Conservation (phyloP, 768 basidiomycete genomes). For the Termitomyces sp. region DNA sequence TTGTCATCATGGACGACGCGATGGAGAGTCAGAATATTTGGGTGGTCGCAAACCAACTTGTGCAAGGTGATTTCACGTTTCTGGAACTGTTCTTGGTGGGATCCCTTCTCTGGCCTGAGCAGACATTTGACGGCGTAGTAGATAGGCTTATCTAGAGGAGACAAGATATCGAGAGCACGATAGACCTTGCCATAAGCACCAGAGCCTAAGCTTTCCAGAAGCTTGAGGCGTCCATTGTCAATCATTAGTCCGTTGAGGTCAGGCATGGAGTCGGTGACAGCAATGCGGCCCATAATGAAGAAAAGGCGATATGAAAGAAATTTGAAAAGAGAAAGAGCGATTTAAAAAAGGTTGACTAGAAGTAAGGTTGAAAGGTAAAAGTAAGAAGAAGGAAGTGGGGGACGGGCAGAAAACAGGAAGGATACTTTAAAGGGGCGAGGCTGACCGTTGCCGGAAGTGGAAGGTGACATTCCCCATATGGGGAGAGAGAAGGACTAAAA, state of each 20-base stretch:
- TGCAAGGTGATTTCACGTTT: conserved; percentile 65
- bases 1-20: conserved; percentile 54
- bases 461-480: conserved; percentile 3
- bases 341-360: conserved; percentile 11
- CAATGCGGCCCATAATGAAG: conserved; percentile 34
- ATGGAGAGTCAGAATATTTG: conserved; percentile 67
- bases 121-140: conserved; percentile 78
- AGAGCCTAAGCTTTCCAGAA: conserved; percentile 60
- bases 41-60: conserved; percentile 44
- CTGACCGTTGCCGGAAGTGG: conserved; percentile 8
- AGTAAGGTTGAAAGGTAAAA: conserved; percentile 8
- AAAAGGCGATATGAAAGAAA: conserved; percentile 15
- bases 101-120: conserved; percentile 48
- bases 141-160: conserved; percentile 28
- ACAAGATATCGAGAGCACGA: conserved; percentile 51
- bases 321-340: conserved; percentile 11
- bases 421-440: conserved; percentile 10
- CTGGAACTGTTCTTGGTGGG: conserved; percentile 55
- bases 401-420: neutral
- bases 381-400: conserved; percentile 8
- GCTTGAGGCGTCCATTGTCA: conserved; percentile 54
- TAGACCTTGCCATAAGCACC: conserved; percentile 82
- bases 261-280: conserved; percentile 39
- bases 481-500: neutral
- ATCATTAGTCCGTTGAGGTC: conserved; percentile 47